Evolutionary conservation across 768 basidiomycete species (phyloP), one percentile per base, ranked within the genome.

Genomic region (Boletus subparvulus): DNA sequence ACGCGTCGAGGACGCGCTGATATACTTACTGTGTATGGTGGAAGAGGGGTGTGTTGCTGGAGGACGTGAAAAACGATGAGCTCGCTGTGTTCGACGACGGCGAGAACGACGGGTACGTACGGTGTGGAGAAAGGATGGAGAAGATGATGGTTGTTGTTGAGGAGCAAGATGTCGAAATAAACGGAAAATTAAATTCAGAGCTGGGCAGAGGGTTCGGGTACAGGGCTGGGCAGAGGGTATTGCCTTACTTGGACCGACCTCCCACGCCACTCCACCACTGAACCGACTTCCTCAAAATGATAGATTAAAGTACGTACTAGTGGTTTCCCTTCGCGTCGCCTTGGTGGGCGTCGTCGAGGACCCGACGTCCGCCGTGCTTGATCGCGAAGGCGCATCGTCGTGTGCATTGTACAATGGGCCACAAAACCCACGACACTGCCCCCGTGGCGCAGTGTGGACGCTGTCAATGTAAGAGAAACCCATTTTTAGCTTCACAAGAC

Each of bases 141-240:
- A 71, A 75, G 76, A 72, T 75, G 76, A 72, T 77, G 76, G 78
- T 79, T 74, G 77, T 74, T 78, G 70, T 66, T 69, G 69, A 75
- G 69, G 68, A 72, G 74, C 63, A 75, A 73, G 68, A 62, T 67
- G 75, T 75, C 75, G 73, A 74, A 78, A 75, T 78, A 78, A 77
- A 76, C 74, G 74, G 74, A 76, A 77, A 77, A 80, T 78, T 82
- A 84, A 86, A 84, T 85, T 81, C 80, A 75, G 78, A 76, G 74
- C 74, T 81, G 85, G 85, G 85, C 84, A 86, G 77, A 87, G 85
- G 85, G 85, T 85, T 85, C 74, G 77, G 75, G 77, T 64, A 74
- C 62, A 78, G 77, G 77, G 76, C 64, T 69, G 65, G 73, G 69
- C 59, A 21, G 12, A 72, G 71, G 70, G 70, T 61, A 72, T 72